These are phyloP conservation scores for Rosellinia necatrix DNA, from an alignment of 2,329 filamentous ascomycete genomes.

Conservation along the genomic window DNA sequence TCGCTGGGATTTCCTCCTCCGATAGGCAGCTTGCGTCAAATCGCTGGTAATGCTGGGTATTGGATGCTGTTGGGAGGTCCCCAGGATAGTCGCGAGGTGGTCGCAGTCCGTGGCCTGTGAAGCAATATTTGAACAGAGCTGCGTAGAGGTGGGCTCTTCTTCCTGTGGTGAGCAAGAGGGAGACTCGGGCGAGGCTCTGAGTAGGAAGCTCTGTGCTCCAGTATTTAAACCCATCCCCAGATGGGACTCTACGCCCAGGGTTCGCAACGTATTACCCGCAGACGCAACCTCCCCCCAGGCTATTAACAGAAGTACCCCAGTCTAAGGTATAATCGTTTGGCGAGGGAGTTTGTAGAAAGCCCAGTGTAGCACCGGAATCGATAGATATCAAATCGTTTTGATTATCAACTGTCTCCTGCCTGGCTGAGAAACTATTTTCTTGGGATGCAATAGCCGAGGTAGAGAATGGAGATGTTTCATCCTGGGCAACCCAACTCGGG, in stretches of 20 bases:
- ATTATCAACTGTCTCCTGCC: not conserved
- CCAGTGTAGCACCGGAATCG: not conserved
- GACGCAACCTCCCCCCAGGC: not conserved
- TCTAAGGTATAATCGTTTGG: not conserved
- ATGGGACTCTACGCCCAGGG: not conserved
- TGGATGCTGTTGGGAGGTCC: not conserved
- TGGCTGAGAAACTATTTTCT: not conserved
- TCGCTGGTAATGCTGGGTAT: not conserved
- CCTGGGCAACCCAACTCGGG: not conserved
- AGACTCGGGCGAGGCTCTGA: not conserved
- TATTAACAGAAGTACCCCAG: not conserved
- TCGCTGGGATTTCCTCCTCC: not conserved
- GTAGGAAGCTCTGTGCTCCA: not conserved
- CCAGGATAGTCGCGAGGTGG: constrained; percentile 1
- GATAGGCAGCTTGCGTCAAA: not conserved
- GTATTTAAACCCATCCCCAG: not conserved
- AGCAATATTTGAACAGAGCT: not conserved
- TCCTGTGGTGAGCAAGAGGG: not conserved
- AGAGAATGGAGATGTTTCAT: not conserved
- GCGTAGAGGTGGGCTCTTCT: not conserved
- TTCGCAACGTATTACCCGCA: not conserved
- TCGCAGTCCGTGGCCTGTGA: constrained; percentile 6
- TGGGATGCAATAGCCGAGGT: too few relatives aligned
- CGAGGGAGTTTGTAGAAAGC: not conserved
- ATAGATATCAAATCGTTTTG: not conserved